Evolutionary conservation across 2,329 filamentous ascomycete genomes (phyloP).

Genomic region (Trichoderma afroharzianum): DNA sequence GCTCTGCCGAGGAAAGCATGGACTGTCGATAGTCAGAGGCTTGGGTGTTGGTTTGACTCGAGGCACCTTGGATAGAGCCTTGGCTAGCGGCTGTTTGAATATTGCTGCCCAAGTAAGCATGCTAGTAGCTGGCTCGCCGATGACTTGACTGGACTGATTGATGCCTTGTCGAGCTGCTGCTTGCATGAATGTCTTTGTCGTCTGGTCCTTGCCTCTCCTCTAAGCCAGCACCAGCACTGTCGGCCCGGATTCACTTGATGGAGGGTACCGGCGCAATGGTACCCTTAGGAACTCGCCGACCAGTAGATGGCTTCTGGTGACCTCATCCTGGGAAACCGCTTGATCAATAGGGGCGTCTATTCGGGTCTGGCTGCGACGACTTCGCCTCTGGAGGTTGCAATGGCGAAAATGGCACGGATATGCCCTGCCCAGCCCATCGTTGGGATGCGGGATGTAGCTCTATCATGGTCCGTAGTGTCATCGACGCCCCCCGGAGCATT

Average conservation of each 20-base stretch:
- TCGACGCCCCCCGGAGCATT: not conserved
- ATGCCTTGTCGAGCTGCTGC: not conserved
- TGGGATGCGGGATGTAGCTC: not conserved
- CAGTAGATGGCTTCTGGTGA: conserved; percentile 11
- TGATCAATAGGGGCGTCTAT: not conserved
- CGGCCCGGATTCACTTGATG: conserved; percentile 7
- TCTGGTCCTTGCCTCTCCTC: not conserved
- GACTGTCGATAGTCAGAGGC: not conserved
- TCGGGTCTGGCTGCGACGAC: not conserved
- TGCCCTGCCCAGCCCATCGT: not conserved
- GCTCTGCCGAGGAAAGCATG: not conserved
- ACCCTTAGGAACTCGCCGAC: not conserved
- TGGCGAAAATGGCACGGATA: not conserved
- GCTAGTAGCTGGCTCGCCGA: not conserved
- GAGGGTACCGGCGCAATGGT: conserved; percentile 15
- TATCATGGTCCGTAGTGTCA: not conserved
- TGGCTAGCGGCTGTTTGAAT: conserved; percentile 1
- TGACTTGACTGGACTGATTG: not conserved
- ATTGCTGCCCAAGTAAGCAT: not conserved
- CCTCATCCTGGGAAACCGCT: conserved; percentile 9
- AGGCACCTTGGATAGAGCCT: not conserved
- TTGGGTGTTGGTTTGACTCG: not conserved
- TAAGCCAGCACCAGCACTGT: not conserved
- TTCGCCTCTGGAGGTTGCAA: not conserved
- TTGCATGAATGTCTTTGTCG: not conserved